Evolutionary conservation across 2,329 filamentous ascomycete genomes (phyloP).

Genomic region (Diaporthe citriasiana): DNA sequence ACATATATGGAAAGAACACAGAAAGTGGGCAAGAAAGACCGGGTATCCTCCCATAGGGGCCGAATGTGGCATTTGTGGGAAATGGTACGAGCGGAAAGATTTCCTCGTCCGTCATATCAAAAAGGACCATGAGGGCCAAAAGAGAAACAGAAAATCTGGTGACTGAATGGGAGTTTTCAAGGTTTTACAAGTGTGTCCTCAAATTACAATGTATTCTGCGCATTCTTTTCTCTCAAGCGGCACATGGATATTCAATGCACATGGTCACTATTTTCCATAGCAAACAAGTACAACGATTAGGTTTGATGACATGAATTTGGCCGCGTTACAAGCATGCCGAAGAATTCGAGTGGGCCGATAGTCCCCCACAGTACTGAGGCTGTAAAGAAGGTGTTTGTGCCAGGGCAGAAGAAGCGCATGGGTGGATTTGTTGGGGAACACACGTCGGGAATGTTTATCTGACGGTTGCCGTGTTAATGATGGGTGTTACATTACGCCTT

Average conservation of each 20-base stretch:
- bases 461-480: neutral
- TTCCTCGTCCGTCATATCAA: neutral
- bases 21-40: neutral
- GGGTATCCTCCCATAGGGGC: neutral
- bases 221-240: neutral
- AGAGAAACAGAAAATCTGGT: neutral
- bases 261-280: neutral
- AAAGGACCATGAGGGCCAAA: neutral
- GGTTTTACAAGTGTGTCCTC: neutral
- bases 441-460: constrained; percentile 59
- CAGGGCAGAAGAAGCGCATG: constrained; percentile 40
- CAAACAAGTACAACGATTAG: neutral
- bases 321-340: too few species aligned
- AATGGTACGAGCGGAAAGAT: neutral
- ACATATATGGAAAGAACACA: neutral
- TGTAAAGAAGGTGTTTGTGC: constrained; percentile 69
- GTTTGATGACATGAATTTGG: too few species aligned
- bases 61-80: neutral
- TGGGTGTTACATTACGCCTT: too few species aligned
- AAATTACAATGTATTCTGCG: neutral
- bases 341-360: constrained; percentile 65
- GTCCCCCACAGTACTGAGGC: constrained; percentile 69
- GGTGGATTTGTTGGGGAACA: constrained; percentile 49
- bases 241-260: neutral
- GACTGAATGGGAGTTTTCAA: neutral